phyloP scores from a whole-genome alignment of 495 filamentous ascomycete genomes.

The Xylaria castorea region DNA sequence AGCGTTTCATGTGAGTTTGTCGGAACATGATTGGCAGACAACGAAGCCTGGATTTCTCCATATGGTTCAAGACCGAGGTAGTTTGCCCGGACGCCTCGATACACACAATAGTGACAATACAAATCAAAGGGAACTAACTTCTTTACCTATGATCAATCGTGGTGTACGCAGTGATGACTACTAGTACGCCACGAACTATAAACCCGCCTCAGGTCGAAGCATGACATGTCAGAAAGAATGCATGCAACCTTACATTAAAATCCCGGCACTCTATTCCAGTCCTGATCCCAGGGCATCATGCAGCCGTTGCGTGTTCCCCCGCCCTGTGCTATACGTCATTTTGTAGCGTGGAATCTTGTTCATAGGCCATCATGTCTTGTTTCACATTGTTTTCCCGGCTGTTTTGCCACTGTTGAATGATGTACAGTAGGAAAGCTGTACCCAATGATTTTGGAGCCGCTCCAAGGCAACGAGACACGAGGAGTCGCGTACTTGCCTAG shows the following conservation, averaged over 20 bases:
- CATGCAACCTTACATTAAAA: not conserved
- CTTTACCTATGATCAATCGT: not conserved
- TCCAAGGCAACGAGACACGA: not conserved
- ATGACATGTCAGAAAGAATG: not conserved
- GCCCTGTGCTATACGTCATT: not conserved
- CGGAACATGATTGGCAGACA: not conserved
- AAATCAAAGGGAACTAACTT: not conserved
- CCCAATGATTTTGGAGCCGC: not conserved
- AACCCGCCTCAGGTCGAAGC: not conserved
- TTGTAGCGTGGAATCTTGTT: not conserved
- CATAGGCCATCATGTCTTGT: conserved; percentile 8
- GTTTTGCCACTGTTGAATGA: conserved; percentile 6
- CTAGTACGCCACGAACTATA: not conserved
- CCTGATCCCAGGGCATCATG: not conserved
- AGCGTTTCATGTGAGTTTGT: not conserved
- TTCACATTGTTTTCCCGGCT: not conserved
- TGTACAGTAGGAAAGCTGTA: not conserved
- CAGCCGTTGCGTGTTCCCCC: not conserved
- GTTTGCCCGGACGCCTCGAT: not conserved
- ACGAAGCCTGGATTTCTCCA: not conserved
- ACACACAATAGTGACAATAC: not conserved
- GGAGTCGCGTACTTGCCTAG: not conserved
- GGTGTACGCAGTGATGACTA: not conserved
- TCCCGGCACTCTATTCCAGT: not conserved
- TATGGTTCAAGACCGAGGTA: not conserved